These are phyloP conservation scores for Lachnellula arida DNA, from an alignment of 2,329 filamentous ascomycete species.

Conservation along the genomic window DNA sequence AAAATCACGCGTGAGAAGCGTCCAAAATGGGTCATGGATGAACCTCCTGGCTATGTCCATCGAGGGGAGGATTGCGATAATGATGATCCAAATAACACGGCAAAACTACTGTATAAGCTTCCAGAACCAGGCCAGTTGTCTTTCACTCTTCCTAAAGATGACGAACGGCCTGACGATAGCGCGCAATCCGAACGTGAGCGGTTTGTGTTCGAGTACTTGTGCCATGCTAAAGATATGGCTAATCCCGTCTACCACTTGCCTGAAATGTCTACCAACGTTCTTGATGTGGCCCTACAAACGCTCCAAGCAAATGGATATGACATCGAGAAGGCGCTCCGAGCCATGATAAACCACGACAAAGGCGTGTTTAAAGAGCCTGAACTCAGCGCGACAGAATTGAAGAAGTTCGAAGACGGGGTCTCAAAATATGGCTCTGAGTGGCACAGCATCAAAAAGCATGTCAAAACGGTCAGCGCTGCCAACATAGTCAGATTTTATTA, in stretches of 20 bases:
- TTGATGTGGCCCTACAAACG: constrained; percentile 75
- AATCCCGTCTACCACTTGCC: constrained; percentile 60
- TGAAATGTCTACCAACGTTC: constrained; percentile 75
- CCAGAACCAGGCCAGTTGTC: constrained; percentile 47
- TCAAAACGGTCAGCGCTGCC: constrained; percentile 74
- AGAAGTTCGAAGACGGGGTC: constrained; percentile 89
- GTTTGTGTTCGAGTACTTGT: constrained; percentile 73
- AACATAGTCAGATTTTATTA: constrained; percentile 93
- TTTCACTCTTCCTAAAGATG: constrained; percentile 34
- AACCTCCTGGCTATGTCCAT: constrained; percentile 77
- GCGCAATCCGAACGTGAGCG: constrained; percentile 35
- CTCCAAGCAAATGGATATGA: constrained; percentile 71
- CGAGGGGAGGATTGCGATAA: constrained; percentile 73
- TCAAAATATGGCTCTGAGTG: constrained; percentile 88
- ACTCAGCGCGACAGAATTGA: constrained; percentile 70
- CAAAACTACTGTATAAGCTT: constrained; percentile 74
- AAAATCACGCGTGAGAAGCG: constrained; percentile 73
- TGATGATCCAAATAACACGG: constrained; percentile 69
- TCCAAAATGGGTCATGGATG: constrained; percentile 91
- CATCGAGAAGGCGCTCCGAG: constrained; percentile 62
- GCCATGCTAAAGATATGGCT: constrained; percentile 46
- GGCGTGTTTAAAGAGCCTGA: constrained; percentile 80
- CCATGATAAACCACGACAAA: constrained; percentile 63
- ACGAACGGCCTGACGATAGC: constrained; percentile 27
- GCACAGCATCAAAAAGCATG: constrained; percentile 74